Percentiles rank a stretch among this genome's conserved stretches.
These are phyloP conservation scores for Curvularia eragrostidis DNA, from an alignment of 2,329 filamentous ascomycete species.

Conservation along the genomic window DNA sequence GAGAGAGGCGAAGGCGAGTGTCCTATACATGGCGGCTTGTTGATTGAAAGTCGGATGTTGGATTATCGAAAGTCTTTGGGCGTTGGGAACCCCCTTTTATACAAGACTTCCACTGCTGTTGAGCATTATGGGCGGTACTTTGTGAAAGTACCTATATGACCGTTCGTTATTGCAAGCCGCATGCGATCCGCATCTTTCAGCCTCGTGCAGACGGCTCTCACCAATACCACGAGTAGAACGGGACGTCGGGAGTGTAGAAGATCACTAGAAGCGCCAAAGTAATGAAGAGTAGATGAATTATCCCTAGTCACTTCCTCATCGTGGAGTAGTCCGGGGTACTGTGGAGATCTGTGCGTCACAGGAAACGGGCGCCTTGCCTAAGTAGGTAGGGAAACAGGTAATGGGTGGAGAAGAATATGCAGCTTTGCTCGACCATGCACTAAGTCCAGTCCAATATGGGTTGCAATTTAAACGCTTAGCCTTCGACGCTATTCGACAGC, in stretches of 20 bases:
- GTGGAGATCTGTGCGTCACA: conserved; percentile 40
- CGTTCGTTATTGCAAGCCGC: conserved; percentile 26
- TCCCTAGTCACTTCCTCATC: conserved; percentile 23
- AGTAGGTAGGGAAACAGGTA: conserved; percentile 30
- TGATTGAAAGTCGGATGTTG: conserved; percentile 35
- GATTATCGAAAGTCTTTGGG: conserved; percentile 33
- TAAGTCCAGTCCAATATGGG: conserved; percentile 26
- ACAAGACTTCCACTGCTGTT: conserved; percentile 24
- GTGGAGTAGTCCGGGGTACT: conserved; percentile 46
- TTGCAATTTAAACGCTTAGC: conserved; percentile 19
- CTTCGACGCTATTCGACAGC: conserved; percentile 14
- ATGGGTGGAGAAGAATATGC: conserved; percentile 21
- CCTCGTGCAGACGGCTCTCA: conserved; percentile 22
- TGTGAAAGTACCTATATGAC: conserved; percentile 25
- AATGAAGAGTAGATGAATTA: conserved; percentile 48
- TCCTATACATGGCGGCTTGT: conserved; percentile 50
- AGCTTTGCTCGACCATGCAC: conserved; percentile 22
- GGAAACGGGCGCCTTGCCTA: conserved; percentile 30
- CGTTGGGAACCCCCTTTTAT: conserved; percentile 31
- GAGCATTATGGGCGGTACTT: conserved; percentile 22
- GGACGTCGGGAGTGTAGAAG: conserved; percentile 40
- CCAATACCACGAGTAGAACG: conserved; percentile 38
- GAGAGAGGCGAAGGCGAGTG: conserved; percentile 50
- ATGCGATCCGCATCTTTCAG: conserved; percentile 24
- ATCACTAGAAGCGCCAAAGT: conserved; percentile 28